Percentiles rank a stretch among this genome's conserved stretches.
These are phyloP conservation scores for Leavenworthia alabamica DNA, from an alignment of 345 rosid genomes.

Conservation along the genomic window DNA sequence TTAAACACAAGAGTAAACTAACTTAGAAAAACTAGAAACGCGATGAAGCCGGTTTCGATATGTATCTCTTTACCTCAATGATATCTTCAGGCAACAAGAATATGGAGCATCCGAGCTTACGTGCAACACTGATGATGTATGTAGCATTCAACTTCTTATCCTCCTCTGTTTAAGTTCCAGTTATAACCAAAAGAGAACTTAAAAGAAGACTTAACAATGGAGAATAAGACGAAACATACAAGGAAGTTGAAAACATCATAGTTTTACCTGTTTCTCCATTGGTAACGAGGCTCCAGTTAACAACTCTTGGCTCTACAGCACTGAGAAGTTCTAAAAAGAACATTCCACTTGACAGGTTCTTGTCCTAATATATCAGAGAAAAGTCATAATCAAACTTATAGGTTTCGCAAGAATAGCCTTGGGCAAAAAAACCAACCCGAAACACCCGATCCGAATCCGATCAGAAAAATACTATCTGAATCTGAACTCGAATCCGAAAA, in stretches of 20 bases:
- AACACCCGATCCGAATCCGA: too few relatives aligned
- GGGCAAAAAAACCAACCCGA: too few relatives aligned
- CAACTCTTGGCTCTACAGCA: constrained; percentile 90
- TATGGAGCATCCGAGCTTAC: constrained; percentile 97
- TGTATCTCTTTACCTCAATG: constrained; percentile 52
- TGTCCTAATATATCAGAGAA: constrained; percentile 48
- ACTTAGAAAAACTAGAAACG: background rate
- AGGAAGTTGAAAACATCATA: background rate
- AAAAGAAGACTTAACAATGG: background rate
- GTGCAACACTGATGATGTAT: constrained; percentile 90
- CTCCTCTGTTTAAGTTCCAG: constrained; percentile 55
- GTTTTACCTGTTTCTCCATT: constrained; percentile 71
- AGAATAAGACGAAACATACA: background rate
- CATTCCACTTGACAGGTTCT: constrained; percentile 61
- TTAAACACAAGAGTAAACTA: background rate
- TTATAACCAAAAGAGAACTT: constrained; percentile 3
- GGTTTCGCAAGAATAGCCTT: constrained; percentile 13
- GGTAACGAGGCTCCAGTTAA: constrained; percentile 83
- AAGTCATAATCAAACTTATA: constrained; percentile 15
- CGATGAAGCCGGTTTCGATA: background rate
- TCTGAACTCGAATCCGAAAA: too few relatives aligned
- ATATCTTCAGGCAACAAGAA: constrained; percentile 98
- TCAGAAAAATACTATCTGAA: too few relatives aligned
- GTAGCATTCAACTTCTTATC: constrained; percentile 94
- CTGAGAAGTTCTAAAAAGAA: constrained; percentile 91